Percentiles rank a stretch among this genome's conserved stretches.
Evolutionary conservation across 805 yeast genomes (phyloP).

Genomic region (Phaffomyces antillensis): DNA sequence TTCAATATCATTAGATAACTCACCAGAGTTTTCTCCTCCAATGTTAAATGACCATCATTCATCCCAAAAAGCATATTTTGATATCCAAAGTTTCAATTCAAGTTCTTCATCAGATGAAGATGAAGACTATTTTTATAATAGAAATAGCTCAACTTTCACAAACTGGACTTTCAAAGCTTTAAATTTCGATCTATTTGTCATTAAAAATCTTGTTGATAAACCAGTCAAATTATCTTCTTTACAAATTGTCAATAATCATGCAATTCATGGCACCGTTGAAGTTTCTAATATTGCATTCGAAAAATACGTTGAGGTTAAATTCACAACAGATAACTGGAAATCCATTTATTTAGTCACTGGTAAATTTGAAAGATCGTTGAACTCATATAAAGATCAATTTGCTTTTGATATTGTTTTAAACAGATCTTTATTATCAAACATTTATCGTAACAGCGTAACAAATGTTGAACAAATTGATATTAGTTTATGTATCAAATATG

Average conservation of each 20-base stretch:
- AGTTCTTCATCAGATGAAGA: conserved; percentile 17
- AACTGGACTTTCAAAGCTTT: conserved; percentile 14
- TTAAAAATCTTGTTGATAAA: conserved; percentile 19
- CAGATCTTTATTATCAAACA: conserved; percentile 17
- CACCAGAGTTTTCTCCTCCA: conserved; percentile 32
- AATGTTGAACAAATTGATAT: conserved; percentile 16
- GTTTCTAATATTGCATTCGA: conserved; percentile 33
- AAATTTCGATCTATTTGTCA: conserved; percentile 15
- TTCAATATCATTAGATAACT: conserved; percentile 52
- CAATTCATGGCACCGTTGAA: conserved; percentile 34
- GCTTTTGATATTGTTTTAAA: conserved; percentile 41
- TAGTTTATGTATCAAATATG: conserved; percentile 34
- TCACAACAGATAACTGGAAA: conserved; percentile 45
- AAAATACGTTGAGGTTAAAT: conserved; percentile 36
- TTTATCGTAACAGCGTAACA: conserved; percentile 6
- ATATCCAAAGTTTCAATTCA: conserved; percentile 11
- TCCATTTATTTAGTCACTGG: conserved; percentile 35
- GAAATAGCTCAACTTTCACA: conserved; percentile 8
- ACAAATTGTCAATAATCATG: conserved; percentile 31
- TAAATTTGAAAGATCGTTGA: conserved; percentile 19
- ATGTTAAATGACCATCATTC: conserved; percentile 1
- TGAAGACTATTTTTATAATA: conserved; percentile 15
- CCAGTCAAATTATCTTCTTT: conserved; percentile 32
- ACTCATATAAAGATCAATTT: conserved; percentile 33
- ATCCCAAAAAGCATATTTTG: conserved; percentile 19